These are phyloP conservation scores for Stemphylium lycopersici DNA, from an alignment of 2,329 filamentous ascomycete genomes.

Conservation along the genomic window DNA sequence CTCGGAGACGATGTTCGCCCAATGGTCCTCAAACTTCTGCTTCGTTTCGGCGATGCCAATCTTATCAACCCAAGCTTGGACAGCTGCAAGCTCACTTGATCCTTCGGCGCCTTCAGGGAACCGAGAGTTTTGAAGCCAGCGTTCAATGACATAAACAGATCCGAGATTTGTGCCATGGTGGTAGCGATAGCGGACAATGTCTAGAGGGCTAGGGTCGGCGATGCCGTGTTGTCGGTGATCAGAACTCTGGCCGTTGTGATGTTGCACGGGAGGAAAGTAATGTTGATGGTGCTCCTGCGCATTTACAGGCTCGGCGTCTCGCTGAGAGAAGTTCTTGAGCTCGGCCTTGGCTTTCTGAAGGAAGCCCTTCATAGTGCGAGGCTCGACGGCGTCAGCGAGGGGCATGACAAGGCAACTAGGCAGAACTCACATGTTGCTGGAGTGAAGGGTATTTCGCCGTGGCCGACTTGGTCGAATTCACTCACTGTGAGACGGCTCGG, in stretches of 20 bases:
- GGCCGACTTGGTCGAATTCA: neutral
- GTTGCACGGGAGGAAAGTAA: neutral
- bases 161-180: constrained; percentile 66
- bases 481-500: neutral
- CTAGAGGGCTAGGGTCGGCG: constrained; percentile 46
- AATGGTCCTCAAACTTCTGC: constrained; percentile 60
- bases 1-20: constrained; percentile 58
- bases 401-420: too few relatives aligned
- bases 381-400: constrained; percentile 14
- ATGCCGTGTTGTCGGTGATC: constrained; percentile 39
- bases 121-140: constrained; percentile 61
- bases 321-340: constrained; percentile 20
- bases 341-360: constrained; percentile 39
- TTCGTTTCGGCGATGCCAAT: constrained; percentile 58
- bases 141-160: constrained; percentile 65
- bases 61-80: constrained; percentile 54
- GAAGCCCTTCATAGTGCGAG: constrained; percentile 32
- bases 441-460: neutral
- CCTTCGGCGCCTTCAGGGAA: constrained; percentile 53
- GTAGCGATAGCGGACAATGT: constrained; percentile 62
- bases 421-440: too few relatives aligned
- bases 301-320: neutral
- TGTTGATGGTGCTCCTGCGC: constrained; percentile 8
- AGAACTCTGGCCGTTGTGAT: neutral
- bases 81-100: constrained; percentile 60